A percentile compares a stretch with the other conserved stretches of the same genome.
phyloP scores from a whole-genome alignment of 2,329 filamentous ascomycete species.

The Penicillium capsulatum region DNA sequence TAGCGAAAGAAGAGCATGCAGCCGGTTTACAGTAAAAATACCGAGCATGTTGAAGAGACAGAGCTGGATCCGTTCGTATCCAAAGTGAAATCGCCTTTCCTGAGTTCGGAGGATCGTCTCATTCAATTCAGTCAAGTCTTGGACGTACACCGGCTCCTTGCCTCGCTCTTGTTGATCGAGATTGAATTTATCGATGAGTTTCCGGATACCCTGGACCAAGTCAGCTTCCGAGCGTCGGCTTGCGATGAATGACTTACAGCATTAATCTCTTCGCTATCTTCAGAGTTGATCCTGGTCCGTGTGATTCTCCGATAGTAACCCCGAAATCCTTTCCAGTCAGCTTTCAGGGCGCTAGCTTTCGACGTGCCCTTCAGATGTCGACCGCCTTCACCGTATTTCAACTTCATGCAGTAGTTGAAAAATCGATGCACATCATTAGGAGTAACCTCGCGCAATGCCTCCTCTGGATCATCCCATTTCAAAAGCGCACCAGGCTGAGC shows the following conservation, averaged over 20 bases:
- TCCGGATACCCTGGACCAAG: slow-evolving; percentile 10
- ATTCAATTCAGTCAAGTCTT: slow-evolving; percentile 14
- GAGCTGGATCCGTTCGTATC: slow-evolving; percentile 14
- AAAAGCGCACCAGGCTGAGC: slow-evolving; percentile 1
- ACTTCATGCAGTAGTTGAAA: slow-evolving; percentile 13
- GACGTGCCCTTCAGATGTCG: slow-evolving; percentile 9
- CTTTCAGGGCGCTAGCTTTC: slow-evolving; percentile 16
- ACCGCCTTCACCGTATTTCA: slow-evolving; percentile 6
- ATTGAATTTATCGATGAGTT: slow-evolving; percentile 14
- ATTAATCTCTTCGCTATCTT: slow-evolving; percentile 15
- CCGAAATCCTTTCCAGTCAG: slow-evolving; percentile 14
- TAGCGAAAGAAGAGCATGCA: slow-evolving; percentile 10
- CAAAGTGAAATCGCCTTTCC: slow-evolving; percentile 17
- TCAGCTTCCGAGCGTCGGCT: slow-evolving; percentile 4
- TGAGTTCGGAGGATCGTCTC: slow-evolving; percentile 16
- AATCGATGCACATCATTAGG: slow-evolving; percentile 9
- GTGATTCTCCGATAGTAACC: slow-evolving; percentile 14
- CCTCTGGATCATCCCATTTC: slow-evolving; percentile 9
- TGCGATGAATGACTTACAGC: slow-evolving; percentile 5
- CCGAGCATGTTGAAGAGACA: slow-evolving; percentile 16
- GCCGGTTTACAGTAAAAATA: slow-evolving; percentile 15
- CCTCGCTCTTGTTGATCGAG: slow-evolving; percentile 8
- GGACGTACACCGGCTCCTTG: slow-evolving; percentile 12
- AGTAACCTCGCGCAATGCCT: slow-evolving; percentile 6
- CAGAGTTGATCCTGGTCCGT: slow-evolving; percentile 8